Evolutionary conservation across 2,329 filamentous ascomycete species (phyloP), one percentile per base, ranked within the genome.

Genomic region (Stemphylium beticola): DNA sequence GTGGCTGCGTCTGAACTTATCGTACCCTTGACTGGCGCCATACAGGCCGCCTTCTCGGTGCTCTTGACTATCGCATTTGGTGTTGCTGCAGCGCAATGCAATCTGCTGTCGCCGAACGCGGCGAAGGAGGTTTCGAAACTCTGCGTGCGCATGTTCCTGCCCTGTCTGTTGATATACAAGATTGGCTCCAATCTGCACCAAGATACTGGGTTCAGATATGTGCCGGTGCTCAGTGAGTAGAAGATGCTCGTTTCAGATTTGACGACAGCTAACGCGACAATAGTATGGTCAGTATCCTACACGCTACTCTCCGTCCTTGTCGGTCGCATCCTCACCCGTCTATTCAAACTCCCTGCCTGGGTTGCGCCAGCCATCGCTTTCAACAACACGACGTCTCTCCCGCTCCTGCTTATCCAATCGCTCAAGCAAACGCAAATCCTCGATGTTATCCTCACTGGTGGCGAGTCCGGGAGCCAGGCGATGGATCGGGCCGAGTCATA

Each of bases 401-500:
- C 82, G 1, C 73, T 85, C 10, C 72, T 84, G 4, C 74, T 85
- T 1, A 74, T 84, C 3, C 77, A 82, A 67, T 81, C 82, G 3
- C 74, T 86, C 24, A 76, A 80, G 37, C 75, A 79, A 9, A 86
- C 86, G 0, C 85, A 84, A 2, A 83, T 87, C 22, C 74, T 89
- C 6, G 69, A 78, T 20, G 68, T 77, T 2, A 67, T 78, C 39
- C 76, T 88, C 15, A 69, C 80, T 55, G 57, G 73, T 55, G 60
- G 80, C 61, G 76, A 82, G 60, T 69, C 77, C 2, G 70, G 75
- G 2, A 62, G 72, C 2, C 75, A 76, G 3, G 84, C 83, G 0
- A 76, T 88, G 11, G 79, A 83, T 48, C 78, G 86, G 9, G 85
- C 85, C 6, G 85, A 87, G 66, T 84, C 83, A 12, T 89, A 87